phyloP scores from a whole-genome alignment of 257 asterid species.

The Catharanthus roseus region DNA sequence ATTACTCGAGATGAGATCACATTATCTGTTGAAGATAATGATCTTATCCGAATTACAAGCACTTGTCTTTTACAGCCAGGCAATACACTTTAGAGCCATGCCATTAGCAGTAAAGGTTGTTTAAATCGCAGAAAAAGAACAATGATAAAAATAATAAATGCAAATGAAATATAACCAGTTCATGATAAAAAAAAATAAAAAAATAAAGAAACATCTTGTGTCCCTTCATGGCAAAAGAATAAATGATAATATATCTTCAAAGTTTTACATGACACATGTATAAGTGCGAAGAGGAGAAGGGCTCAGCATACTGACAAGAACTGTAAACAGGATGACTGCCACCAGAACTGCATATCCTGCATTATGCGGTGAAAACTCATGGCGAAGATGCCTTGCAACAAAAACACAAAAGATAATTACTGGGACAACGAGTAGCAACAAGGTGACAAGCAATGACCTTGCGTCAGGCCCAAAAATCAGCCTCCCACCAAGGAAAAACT shows the following conservation, averaged over 20 bases:
- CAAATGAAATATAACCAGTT: not conserved
- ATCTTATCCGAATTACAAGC: not conserved
- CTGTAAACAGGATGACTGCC: constrained; percentile 64
- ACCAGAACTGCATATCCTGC: constrained; percentile 85
- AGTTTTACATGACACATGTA: not conserved
- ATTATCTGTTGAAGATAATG: not conserved
- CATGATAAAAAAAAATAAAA: no score
- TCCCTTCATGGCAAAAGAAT: not conserved
- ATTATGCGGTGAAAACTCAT: constrained; percentile 61
- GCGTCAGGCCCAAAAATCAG: constrained; percentile 99
- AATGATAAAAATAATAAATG: not conserved
- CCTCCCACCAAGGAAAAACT: constrained; percentile 84
- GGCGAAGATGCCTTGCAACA: constrained; percentile 91
- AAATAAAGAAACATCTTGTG: not conserved
- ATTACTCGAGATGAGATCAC: not conserved
- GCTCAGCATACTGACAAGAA: constrained; percentile 52
- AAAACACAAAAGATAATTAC: constrained; percentile 79
- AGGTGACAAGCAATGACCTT: constrained; percentile 78
- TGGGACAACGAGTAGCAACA: constrained; percentile 72
- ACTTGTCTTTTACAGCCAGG: not conserved
- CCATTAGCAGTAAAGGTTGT: not conserved
- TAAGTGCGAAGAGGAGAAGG: not conserved
- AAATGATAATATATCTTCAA: not conserved
- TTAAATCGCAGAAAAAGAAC: not conserved
- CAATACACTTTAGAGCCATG: not conserved